phyloP scores from a whole-genome alignment of 805 yeast species.

The Candida pseudofarinosa region DNA sequence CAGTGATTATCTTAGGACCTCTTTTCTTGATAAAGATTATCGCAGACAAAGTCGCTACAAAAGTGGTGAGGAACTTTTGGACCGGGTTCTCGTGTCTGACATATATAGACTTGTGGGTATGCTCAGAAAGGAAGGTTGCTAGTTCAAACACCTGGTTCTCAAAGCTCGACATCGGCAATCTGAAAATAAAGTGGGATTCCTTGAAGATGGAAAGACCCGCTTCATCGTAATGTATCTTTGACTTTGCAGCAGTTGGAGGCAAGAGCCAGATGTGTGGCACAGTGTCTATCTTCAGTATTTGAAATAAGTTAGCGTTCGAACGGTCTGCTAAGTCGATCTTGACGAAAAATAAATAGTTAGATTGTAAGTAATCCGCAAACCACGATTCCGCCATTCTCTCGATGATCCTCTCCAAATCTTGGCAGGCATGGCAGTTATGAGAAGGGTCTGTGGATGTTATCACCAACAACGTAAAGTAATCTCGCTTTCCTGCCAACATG shows the following conservation, averaged over 20 bases:
- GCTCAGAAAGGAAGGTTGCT: constrained; percentile 49
- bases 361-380: constrained; percentile 38
- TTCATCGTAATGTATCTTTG: constrained; percentile 15
- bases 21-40: constrained; percentile 50
- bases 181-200: constrained; percentile 30
- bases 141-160: constrained; percentile 42
- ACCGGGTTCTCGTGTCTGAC: constrained; percentile 40
- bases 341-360: constrained; percentile 42
- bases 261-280: constrained; percentile 69
- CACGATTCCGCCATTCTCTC: constrained; percentile 42
- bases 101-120: constrained; percentile 40
- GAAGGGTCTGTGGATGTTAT: constrained; percentile 46
- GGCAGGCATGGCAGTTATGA: constrained; percentile 48
- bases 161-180: constrained; percentile 31
- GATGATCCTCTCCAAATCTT: constrained; percentile 37
- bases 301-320: constrained; percentile 39
- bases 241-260: constrained; percentile 39
- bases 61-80: constrained; percentile 42
- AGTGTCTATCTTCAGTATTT: constrained; percentile 38
- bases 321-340: constrained; percentile 46
- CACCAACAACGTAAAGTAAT: constrained; percentile 47
- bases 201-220: constrained; percentile 17
- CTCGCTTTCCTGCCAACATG: constrained; percentile 45
- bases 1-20: constrained; percentile 25
- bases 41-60: constrained; percentile 38